Base-by-base conservation (phyloP, 1,139 yeast genomes). In the Scheffersomyces lignicola region DNA sequence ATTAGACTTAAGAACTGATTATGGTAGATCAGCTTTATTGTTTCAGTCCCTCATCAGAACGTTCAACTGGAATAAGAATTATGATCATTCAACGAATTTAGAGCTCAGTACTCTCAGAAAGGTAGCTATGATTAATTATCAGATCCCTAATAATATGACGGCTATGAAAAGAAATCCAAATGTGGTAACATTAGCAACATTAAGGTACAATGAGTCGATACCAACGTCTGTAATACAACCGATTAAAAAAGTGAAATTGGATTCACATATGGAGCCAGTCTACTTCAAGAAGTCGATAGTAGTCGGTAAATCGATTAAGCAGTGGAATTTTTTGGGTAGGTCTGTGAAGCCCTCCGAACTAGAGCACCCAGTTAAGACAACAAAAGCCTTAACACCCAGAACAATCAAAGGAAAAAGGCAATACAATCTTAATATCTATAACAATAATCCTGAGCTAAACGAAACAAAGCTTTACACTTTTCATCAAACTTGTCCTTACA, bases 281-380 rank as follows among this genome's bases (percentile, higher is more conserved):
- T 65, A 45, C 40, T 58, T 56, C 33, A 54, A 57, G 33, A 49
- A 53, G 28, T 36, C 49, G 7, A 40, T 65, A 2, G 29, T 54
- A 7, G 55, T 55, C 3, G 70, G 69, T 2, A 65, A 60, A 41
- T 63, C 72, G 0, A 60, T 54, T 34, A 58, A 56, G 15, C 71
- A 63, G 34, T 66, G 73, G 73, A 65, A 62, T 39, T 56, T 63
- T 36, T 40, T 62, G 15, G 73, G 70, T 1, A 43, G 73, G 31
- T 62, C 69, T 5, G 44, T 65, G 7, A 43, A 38, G 21, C 52
- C 54, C 4, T 48, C 40, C 0, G 49, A 59, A 33, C n/a, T 46
- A 1, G 38, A 40, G 1, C 33, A 32, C 1, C 60, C 58, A 2
- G 44, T 62, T 4, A 63, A 59, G 36, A 30, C 39, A 1, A 48